Base-by-base conservation (phyloP, 176 grass and related monocot genomes). In the Otatea glauca region DNA sequence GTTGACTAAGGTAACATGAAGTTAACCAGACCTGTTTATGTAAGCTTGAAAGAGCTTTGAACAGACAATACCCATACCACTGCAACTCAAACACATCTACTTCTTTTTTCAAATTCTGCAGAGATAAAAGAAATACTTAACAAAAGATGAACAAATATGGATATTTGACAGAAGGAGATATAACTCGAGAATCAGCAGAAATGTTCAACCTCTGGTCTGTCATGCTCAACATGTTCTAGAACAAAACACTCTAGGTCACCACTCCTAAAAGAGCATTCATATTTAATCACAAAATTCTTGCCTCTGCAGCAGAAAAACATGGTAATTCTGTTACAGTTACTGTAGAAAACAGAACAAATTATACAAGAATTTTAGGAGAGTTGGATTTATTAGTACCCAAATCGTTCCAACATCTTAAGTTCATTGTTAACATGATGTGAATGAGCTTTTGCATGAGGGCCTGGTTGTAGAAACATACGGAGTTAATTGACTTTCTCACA, bases 171-270 rank as follows among this genome's bases (percentile, higher is more conserved):
- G 41, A 87, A 78, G 62, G 35, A 77, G 47, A 85, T 76, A 82
- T 72, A 58, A 70, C 24, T 66, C 21, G 18, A 73, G 18, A 77
- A 54, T 9, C 55, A 70, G 35, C 14, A 78, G 32, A 68, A 79
- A 53, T 61, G 41, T 29, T 70, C 37, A 68, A 90, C 96, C 96
- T 99, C 93, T 76, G 96, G 93, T 70, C 96, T 94, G 77, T 99
- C 96, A 89, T 99, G 96, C 69, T 91, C 67, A 78, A 99, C 87
- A 70, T 99, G 96, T 85, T 99, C 74, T 78, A 99, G 88, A 84
- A 99, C 76, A 87, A 99, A 94, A 55, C 96, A 99, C 34, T 96
- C 91, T 54, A 85, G 78, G 56, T 96, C 90, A 63, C 81, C 93
- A 76, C 51, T 92, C 85, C 54, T 92, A 83, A 96, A 86, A 49